Evolutionary conservation across 2,329 filamentous ascomycete genomes (phyloP).

Genomic region (Ramularia endophylla): DNA sequence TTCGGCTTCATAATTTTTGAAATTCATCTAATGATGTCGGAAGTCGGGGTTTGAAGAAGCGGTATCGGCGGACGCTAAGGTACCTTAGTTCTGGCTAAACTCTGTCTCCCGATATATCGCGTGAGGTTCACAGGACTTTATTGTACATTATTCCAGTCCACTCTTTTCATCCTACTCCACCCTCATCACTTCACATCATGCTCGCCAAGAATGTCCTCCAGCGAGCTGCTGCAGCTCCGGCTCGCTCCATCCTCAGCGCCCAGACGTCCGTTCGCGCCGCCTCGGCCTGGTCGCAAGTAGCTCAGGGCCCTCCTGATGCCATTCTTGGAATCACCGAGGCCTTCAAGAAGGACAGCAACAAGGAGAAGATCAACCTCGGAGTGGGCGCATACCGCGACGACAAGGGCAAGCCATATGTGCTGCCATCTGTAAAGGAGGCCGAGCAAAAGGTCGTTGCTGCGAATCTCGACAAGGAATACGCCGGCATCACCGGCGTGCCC

Average conservation of each 20-base stretch:
- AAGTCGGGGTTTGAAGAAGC: neutral
- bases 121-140: too few species aligned
- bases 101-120: too few species aligned
- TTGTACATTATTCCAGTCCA: slow-evolving; percentile 1
- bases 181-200: slow-evolving; percentile 16
- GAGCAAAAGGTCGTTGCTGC: slow-evolving; percentile 78
- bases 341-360: slow-evolving; percentile 92
- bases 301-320: slow-evolving; percentile 85
- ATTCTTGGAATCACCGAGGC: slow-evolving; percentile 87
- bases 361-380: slow-evolving; percentile 97
- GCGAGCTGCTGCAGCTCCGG: slow-evolving; percentile 23
- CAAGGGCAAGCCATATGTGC: slow-evolving; percentile 94
- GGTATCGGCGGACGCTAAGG: neutral
- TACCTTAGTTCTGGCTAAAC: too few species aligned
- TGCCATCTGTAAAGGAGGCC: slow-evolving; percentile 84
- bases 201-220: slow-evolving; percentile 27
- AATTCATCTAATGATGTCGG: too few species aligned
- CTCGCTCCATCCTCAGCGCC: slow-evolving; percentile 17
- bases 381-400: slow-evolving; percentile 98
- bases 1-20: too few species aligned
- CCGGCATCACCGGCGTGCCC: slow-evolving; percentile 92
- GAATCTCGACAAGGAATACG: slow-evolving; percentile 92
- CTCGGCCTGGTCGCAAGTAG: slow-evolving; percentile 85
- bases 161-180: slow-evolving; percentile 2
- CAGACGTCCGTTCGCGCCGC: slow-evolving; percentile 51